phyloP scores from a whole-genome alignment of 768 basidiomycete genomes.

The Brasilioporus rufonigricans region DNA sequence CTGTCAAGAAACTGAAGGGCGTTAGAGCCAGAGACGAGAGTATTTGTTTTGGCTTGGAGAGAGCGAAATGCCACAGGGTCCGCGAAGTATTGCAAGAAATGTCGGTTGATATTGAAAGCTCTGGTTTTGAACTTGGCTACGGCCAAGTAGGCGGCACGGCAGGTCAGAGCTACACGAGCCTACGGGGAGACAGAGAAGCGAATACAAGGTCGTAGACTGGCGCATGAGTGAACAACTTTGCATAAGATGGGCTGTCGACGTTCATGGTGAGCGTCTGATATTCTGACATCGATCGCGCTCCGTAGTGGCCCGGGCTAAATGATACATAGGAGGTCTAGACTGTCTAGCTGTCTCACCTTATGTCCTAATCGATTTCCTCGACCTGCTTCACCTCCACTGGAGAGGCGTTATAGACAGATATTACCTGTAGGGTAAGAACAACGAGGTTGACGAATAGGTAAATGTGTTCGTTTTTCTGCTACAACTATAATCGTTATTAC shows the following conservation, averaged over 20 bases:
- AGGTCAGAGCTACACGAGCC: constrained; percentile 28
- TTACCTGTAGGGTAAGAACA: no score
- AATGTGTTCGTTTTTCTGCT: no score
- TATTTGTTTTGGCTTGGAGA: constrained; percentile 42
- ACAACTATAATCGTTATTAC: no score
- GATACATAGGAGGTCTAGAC: no score
- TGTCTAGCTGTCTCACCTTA: no score
- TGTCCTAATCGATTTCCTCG: no score
- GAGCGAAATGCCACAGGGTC: constrained; percentile 38
- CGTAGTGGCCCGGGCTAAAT: no score
- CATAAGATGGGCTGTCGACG: not conserved
- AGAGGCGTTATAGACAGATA: no score
- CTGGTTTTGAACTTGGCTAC: constrained; percentile 22
- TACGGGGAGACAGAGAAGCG: constrained; percentile 5
- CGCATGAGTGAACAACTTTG: constrained; percentile 8
- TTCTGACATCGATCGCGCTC: no score
- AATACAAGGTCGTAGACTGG: constrained; percentile 24
- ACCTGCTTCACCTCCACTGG: no score
- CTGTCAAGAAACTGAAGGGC: constrained; percentile 54
- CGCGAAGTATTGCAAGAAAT: constrained; percentile 36
- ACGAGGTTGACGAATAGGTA: no score
- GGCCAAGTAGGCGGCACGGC: constrained; percentile 12
- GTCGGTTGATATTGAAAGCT: constrained; percentile 37
- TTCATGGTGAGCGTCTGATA: no score
- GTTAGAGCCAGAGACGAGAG: constrained; percentile 52